Evolutionary conservation across 768 basidiomycete species (phyloP), one percentile per base, ranked within the genome.

Genomic region (Termitomyces heimii): DNA sequence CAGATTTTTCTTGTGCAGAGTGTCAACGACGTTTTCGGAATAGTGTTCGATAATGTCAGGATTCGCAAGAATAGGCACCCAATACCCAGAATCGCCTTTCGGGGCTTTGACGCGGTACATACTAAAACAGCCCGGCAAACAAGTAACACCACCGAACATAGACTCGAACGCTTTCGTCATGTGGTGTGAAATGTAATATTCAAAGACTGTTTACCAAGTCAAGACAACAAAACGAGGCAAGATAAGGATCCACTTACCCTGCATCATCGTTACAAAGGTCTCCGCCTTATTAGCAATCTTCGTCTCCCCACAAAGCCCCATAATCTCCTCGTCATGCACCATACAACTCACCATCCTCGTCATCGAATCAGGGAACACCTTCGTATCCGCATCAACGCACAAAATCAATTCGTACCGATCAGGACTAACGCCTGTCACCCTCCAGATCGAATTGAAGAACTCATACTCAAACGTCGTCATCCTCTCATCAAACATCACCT

Each of bases 381-480:
- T 98, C 60, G 94, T 98, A 75, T 97, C 94, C 53, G 94, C 94
- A 77, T 97, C 94, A 68, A 97, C 94, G 72, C 95, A 97, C 43
- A 99, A 82, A 59, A 94, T 92, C 43, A 94, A 77, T 73, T 98
- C 96, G 70, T 95, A 99, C 57, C 88, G 85, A 75, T 98, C 97
- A 6, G 97, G 96, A 68, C 89, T 90, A 58, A 99, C 86, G 29
- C 97, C 97, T 16, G 95, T 96, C 43, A 85, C 89, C 54, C 96
- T 77, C 97, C 97, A 99, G 20, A 98, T 78, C 53, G 93, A 87
- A 73, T 99, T 99, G 85, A 99, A 99, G 73, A 98, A 98, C 73
- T 98, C 97, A 71, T 98, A 98, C 75, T 98, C 97, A 70, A 99
- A 95, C 54, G 92, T 96, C 60, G 96, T 97, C 96, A 99, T 98